Percentiles rank a stretch among this genome's conserved stretches.
Conservation (phyloP, 1,139 yeast genomes). For the Neolecta irregularis region DNA sequence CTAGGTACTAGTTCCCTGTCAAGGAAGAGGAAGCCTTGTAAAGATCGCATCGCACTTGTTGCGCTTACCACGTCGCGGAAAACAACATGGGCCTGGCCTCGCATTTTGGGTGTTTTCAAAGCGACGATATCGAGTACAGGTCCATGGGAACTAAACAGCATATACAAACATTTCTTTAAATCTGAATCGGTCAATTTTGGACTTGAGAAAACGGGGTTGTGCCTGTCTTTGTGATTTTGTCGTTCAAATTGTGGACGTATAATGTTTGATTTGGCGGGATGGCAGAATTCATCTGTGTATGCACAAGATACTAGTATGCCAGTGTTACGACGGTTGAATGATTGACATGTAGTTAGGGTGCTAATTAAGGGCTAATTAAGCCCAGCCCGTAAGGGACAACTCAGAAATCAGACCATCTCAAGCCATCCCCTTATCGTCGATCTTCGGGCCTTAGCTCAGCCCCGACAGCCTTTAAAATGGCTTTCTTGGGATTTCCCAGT, state of each 20-base stretch:
- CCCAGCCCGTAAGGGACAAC: too few relatives aligned
- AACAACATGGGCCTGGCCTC: conserved; percentile 69
- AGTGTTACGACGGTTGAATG: too few relatives aligned
- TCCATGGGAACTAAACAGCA: conserved; percentile 53
- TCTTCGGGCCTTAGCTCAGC: too few relatives aligned
- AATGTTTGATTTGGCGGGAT: conserved; percentile 38
- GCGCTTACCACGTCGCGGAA: conserved; percentile 40
- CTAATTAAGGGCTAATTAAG: too few relatives aligned
- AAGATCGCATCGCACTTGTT: conserved; percentile 33
- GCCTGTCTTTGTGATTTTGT: conserved; percentile 34
- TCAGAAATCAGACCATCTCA: too few relatives aligned
- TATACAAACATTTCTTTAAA: conserved; percentile 41
- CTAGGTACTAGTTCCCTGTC: conserved; percentile 35
- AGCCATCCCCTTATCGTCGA: too few relatives aligned
- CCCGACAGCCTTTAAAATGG: too few relatives aligned
- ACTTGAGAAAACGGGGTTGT: not conserved
- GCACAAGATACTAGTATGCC: too few relatives aligned
- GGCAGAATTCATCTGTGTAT: too few relatives aligned
- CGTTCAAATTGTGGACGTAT: conserved; percentile 52
- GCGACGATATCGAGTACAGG: conserved; percentile 45
- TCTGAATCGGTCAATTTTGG: conserved; percentile 17
- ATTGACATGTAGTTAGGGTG: too few relatives aligned
- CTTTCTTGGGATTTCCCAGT: too few relatives aligned
- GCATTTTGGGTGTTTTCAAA: conserved; percentile 31
- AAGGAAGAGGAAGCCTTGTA: conserved; percentile 38